A percentile compares a stretch with the other conserved stretches of the same genome.
Conservation (phyloP, 1,284 basidiomycete genomes). For the Porphyrellus sp. region DNA sequence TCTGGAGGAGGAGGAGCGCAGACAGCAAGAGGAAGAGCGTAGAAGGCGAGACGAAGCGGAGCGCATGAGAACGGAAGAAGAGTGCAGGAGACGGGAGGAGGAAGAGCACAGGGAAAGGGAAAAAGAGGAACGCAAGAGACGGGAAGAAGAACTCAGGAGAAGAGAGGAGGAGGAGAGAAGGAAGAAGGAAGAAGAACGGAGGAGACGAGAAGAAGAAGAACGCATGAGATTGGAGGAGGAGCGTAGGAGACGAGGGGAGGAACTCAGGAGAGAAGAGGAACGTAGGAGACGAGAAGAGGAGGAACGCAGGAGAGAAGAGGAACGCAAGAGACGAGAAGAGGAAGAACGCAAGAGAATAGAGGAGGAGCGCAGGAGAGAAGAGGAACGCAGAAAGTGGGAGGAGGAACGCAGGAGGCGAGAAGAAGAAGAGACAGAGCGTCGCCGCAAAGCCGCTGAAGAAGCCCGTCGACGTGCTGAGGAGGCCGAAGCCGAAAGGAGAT, state of each 20-base stretch:
- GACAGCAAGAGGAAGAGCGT: neutral
- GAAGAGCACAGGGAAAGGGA: conserved; percentile 1
- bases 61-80: no score
- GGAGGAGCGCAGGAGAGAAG: conserved; percentile 12
- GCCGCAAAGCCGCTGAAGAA: conserved; percentile 18
- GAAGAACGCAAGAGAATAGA: conserved; percentile 11
- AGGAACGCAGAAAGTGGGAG: neutral
- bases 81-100: neutral
- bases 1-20: neutral
- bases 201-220: conserved; percentile 14
- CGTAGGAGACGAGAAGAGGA: conserved; percentile 26
- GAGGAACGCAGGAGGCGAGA: conserved; percentile 2
- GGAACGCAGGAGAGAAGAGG: conserved; percentile 1
- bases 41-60: conserved; percentile 16
- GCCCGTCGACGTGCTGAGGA: conserved; percentile 20
- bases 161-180: neutral
- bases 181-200: conserved; percentile 22
- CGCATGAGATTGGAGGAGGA: conserved; percentile 4
- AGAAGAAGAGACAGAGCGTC: conserved; percentile 27
- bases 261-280: conserved; percentile 18
- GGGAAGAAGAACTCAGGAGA: neutral
- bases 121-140: neutral
- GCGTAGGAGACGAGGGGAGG: conserved; percentile 7
- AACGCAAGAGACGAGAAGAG: conserved; percentile 11
- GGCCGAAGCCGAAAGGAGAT: conserved; percentile 31